Conservation (phyloP, 2,329 filamentous ascomycete genomes). For the Diaporthe aspalathi region DNA sequence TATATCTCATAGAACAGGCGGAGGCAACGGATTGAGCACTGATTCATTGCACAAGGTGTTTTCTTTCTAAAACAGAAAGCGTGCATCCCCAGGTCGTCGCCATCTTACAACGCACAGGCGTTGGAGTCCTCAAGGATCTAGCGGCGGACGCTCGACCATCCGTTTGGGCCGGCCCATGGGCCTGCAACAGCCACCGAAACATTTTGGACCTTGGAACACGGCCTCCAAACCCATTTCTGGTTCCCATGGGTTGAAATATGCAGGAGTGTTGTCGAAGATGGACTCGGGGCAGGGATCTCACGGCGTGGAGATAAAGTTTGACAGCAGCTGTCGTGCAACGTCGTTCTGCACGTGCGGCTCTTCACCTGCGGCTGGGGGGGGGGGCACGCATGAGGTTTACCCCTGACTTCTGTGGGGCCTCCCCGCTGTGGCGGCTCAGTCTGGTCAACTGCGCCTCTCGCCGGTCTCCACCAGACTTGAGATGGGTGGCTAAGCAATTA, state of each 20-base stretch:
- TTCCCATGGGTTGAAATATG: too few species aligned
- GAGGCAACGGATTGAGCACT: too few species aligned
- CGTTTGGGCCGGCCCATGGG: neutral
- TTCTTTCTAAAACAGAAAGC: too few species aligned
- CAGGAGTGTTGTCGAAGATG: too few species aligned
- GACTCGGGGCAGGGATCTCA: too few species aligned
- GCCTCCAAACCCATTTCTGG: neutral
- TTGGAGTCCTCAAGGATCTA: constrained; percentile 19
- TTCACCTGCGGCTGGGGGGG: neutral
- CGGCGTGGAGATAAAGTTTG: neutral
- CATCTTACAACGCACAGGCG: neutral
- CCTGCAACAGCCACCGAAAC: constrained; percentile 21
- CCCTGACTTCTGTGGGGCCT: neutral
- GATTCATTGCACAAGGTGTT: too few species aligned
- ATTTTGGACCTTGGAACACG: neutral
- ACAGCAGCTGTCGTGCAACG: constrained; percentile 7
- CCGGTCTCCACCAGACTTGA: too few species aligned
- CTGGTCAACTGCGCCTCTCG: neutral
- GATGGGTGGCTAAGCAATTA: neutral
- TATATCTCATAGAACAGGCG: neutral
- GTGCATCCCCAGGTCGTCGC: neutral
- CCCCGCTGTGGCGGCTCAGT: neutral
- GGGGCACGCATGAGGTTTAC: neutral
- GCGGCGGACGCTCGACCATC: neutral
- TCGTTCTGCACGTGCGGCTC: neutral